These are phyloP conservation scores for Prunus mume DNA, from an alignment of 306 rosid species.

Conservation along the genomic window DNA sequence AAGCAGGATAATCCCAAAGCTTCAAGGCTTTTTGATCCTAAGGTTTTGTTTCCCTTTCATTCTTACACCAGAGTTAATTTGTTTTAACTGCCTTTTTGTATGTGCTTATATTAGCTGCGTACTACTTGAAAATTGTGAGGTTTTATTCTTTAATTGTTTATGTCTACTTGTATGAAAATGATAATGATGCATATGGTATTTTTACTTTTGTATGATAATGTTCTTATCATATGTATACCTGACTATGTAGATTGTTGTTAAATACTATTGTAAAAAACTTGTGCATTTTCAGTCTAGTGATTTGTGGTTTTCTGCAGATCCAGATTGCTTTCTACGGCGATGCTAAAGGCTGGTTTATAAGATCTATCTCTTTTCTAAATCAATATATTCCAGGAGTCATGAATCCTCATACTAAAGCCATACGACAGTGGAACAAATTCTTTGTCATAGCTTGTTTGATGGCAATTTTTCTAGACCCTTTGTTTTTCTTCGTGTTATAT, in stretches of 20 bases:
- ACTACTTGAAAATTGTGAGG: background rate
- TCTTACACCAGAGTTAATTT: background rate
- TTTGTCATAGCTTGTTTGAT: conserved; percentile 45
- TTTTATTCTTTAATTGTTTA: background rate
- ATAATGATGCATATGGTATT: background rate
- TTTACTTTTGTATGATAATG: no score
- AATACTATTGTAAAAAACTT: background rate
- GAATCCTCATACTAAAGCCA: conserved; percentile 50
- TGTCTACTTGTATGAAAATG: background rate
- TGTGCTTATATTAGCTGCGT: background rate
- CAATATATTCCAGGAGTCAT: conserved; percentile 48
- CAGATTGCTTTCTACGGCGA: conserved; percentile 44
- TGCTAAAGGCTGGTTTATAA: conserved; percentile 47
- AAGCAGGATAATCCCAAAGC: background rate
- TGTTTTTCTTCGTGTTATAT: conserved; percentile 52
- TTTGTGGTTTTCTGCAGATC: conserved; percentile 37
- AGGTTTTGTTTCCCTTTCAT: background rate
- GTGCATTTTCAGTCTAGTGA: background rate
- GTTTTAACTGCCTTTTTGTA: background rate
- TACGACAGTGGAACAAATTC: conserved; percentile 51
- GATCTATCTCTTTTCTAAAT: conserved; percentile 27
- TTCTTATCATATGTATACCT: background rate
- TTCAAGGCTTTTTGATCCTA: conserved; percentile 4
- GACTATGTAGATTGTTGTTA: background rate
- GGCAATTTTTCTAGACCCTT: conserved; percentile 57